Percentiles rank a stretch among this genome's conserved stretches.
Evolutionary conservation across 495 filamentous ascomycete genomes (phyloP).

Genomic region (Penicillium egyptiacum): DNA sequence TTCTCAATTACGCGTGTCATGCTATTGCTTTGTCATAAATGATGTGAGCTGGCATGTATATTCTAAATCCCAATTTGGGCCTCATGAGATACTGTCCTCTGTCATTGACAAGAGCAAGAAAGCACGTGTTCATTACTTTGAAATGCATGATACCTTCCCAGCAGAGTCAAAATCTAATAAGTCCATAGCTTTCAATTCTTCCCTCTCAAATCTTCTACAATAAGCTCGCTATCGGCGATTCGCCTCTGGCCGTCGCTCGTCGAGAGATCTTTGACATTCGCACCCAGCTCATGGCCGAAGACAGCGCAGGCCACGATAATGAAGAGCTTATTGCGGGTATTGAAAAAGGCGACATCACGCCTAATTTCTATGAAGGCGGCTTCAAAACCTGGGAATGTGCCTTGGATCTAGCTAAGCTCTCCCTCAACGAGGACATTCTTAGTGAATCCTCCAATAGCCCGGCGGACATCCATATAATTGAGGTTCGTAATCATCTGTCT

Average conservation of each 20-base stretch:
- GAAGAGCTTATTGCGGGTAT: slow-evolving; percentile 55
- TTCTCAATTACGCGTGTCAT: slow-evolving; percentile 4
- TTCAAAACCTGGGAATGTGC: slow-evolving; percentile 99
- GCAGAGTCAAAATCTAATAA: slow-evolving; percentile 49
- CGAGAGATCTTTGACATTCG: slow-evolving; percentile 92
- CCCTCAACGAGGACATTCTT: slow-evolving; percentile 20
- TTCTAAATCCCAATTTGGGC: neutral
- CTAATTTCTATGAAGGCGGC: slow-evolving; percentile 94
- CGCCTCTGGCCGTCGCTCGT: slow-evolving; percentile 62
- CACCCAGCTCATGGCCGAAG: slow-evolving; percentile 91
- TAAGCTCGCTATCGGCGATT: slow-evolving; percentile 52
- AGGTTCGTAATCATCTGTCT: slow-evolving; percentile 55
- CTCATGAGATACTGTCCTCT: neutral
- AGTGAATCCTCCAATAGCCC: slow-evolving; percentile 28
- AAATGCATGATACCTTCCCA: slow-evolving; percentile 27
- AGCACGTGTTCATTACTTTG: neutral
- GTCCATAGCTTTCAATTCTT: slow-evolving; percentile 60
- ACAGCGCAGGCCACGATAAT: slow-evolving; percentile 49
- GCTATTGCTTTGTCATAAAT: slow-evolving; percentile 16
- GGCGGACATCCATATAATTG: slow-evolving; percentile 60
- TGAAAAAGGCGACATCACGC: slow-evolving; percentile 80
- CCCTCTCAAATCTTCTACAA: slow-evolving; percentile 79
- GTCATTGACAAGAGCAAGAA: neutral
- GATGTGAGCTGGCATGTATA: slow-evolving; percentile 29
- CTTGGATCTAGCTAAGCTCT: slow-evolving; percentile 75